Evolutionary conservation across 331 rosid species (phyloP), one percentile per base, ranked within the genome.

Genomic region (Acacia pycnantha): DNA sequence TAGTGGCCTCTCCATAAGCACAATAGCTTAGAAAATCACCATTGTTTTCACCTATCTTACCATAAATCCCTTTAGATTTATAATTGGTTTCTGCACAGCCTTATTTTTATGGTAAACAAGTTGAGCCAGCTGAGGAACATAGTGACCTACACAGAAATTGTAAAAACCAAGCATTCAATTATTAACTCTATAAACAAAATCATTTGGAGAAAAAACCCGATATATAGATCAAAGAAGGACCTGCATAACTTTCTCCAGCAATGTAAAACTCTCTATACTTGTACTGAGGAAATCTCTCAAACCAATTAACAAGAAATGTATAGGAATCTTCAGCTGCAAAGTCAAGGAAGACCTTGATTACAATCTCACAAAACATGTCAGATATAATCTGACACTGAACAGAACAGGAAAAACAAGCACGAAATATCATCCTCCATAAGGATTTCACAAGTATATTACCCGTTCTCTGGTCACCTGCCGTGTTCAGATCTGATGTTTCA

Each of bases 231-330:
- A 76, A 35, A 53, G 70, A 77, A 58, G 75, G n/a, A 86, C 97
- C 97, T 87, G 97, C 97, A 89, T 96, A 96, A 82, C 99, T 96
- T 90, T 96, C 99, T 62, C 98, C 98, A 64, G 97, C 94, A 81
- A 96, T 92, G 86, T 91, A 93, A 87, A 96, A 93, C 79, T 92
- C 94, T 84, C 98, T 88, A 82, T 91, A 90, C 84, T 90, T 93
- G 79, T 96, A 96, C 82, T 92, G 94, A 21, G 99, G 98, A 87
- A 96, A 96, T 86, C 99, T 90, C 83, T 93, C 97, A 76, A 93
- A 96, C 99, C 98, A 96, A 79, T 88, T 85, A 76, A 92, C 87
- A 68, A 96, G 89, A 89, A 96, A 96, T 53, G 77, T 77, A 80
- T 96, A 91, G 24, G 99, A 87, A 90, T 92, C 99, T 79, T 88